Evolutionary conservation across 768 basidiomycete genomes (phyloP).

Genomic region (Butyriboletus loyo): DNA sequence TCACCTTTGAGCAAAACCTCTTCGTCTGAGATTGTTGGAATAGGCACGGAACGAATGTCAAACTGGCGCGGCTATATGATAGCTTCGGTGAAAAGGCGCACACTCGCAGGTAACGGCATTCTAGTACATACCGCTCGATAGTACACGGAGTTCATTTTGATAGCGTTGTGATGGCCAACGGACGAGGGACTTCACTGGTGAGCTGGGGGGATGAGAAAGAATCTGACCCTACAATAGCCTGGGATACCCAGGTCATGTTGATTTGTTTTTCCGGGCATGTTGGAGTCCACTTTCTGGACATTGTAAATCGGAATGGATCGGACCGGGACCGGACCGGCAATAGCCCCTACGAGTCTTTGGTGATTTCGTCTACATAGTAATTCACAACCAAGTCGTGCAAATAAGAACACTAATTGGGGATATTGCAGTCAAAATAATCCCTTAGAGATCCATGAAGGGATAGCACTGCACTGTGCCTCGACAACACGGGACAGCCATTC

Average conservation of each 20-base stretch:
- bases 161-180: not conserved
- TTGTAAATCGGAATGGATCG: no score
- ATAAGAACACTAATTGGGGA: no score
- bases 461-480: not conserved
- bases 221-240: constrained; percentile 4
- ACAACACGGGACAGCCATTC: not conserved
- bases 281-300: not conserved
- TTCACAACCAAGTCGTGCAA: no score
- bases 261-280: not conserved
- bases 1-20: constrained; percentile 60
- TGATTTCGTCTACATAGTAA: no score
- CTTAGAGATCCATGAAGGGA: no score
- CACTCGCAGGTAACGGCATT: constrained; percentile 1
- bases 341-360: no score
- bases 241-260: constrained; percentile 1
- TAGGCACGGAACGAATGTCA: constrained; percentile 48
- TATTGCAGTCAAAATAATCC: no score
- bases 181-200: not conserved
- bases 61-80: constrained; percentile 44
- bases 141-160: constrained; percentile 47
- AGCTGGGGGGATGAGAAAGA: not conserved
- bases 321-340: not conserved
- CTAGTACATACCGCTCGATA: constrained; percentile 37
- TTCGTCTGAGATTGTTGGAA: constrained; percentile 51
- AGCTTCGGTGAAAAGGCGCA: not conserved